Evolutionary conservation across 129 eudicot genomes (phyloP).

Genomic region (Lactuca sativa): DNA sequence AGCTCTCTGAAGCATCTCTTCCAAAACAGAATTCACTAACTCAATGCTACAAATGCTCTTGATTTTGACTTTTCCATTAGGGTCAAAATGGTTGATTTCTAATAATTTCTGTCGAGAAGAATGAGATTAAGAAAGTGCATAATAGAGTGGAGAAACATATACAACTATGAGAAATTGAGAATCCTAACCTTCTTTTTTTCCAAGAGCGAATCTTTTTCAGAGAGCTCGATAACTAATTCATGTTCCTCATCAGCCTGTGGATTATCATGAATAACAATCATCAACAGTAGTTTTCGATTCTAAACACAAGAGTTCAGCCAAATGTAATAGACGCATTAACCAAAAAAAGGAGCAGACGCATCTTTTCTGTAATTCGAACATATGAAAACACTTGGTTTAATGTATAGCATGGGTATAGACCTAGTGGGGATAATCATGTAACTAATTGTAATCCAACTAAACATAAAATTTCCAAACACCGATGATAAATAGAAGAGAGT

Average conservation of each 20-base stretch:
- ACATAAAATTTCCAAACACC: neutral
- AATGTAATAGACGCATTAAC: neutral
- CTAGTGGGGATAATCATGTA: constrained; percentile 5
- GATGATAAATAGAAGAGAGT: neutral
- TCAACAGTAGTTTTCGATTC: neutral
- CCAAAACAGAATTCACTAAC: constrained; percentile 40
- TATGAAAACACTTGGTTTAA: neutral
- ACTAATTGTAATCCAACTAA: constrained; percentile 3
- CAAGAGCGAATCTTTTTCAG: constrained; percentile 54
- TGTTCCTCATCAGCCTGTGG: constrained; percentile 33
- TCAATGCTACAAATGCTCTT: constrained; percentile 33
- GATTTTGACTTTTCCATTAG: constrained; percentile 29
- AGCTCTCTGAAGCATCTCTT: constrained; percentile 53
- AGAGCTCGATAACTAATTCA: constrained; percentile 50
- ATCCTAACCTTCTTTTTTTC: constrained; percentile 64
- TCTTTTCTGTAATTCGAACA: neutral
- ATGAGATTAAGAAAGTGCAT: constrained; percentile 7
- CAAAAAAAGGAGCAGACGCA: neutral
- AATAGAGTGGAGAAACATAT: neutral
- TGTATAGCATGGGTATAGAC: constrained; percentile 7
- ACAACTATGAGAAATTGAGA: neutral
- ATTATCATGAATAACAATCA: constrained; percentile 8
- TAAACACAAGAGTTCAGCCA: neutral
- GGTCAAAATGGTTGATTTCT: constrained; percentile 46
- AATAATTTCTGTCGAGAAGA: constrained; percentile 47